phyloP scores from a whole-genome alignment of 768 basidiomycete genomes.

The Boletus rufocinnamomeus region DNA sequence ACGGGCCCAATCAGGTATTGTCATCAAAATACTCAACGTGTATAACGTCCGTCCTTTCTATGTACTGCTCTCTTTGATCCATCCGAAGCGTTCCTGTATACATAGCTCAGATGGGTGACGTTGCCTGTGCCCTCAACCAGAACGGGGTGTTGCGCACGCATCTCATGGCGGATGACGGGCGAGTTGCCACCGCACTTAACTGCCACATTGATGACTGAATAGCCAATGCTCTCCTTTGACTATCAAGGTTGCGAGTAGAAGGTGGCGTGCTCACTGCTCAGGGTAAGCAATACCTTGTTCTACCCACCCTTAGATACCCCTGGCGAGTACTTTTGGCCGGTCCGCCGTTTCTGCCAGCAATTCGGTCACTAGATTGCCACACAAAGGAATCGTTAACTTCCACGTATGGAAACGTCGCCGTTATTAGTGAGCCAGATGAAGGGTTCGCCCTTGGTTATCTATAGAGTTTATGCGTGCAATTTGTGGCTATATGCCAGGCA shows the following conservation, averaged over 20 bases:
- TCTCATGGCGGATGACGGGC: constrained; percentile 23
- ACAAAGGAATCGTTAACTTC: constrained; percentile 3
- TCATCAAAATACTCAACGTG: constrained; percentile 27
- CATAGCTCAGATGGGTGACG: constrained; percentile 22
- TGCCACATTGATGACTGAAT: constrained; percentile 21
- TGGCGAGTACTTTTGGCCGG: constrained; percentile 20
- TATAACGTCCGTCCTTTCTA: constrained; percentile 23
- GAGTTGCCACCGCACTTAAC: constrained; percentile 27
- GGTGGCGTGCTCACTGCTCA: constrained; percentile 21
- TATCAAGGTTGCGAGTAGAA: constrained; percentile 19
- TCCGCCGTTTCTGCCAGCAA: constrained; percentile 8
- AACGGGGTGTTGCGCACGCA: constrained; percentile 15
- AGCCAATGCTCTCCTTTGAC: constrained; percentile 16
- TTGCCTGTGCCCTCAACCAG: constrained; percentile 23
- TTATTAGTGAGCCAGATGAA: constrained; percentile 11
- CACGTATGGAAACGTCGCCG: constrained; percentile 12
- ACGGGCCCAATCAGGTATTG: constrained; percentile 22
- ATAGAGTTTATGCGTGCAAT: constrained; percentile 8
- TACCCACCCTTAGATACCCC: constrained; percentile 17
- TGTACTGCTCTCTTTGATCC: constrained; percentile 23
- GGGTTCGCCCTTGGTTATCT: constrained; percentile 16
- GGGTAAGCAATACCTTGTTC: constrained; percentile 17
- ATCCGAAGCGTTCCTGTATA: constrained; percentile 30
- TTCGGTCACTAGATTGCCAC: constrained; percentile 8
- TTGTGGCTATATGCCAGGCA: constrained; percentile 21